phyloP scores from a whole-genome alignment of 1,284 basidiomycete genomes.

The Hymenochaete sp. region DNA sequence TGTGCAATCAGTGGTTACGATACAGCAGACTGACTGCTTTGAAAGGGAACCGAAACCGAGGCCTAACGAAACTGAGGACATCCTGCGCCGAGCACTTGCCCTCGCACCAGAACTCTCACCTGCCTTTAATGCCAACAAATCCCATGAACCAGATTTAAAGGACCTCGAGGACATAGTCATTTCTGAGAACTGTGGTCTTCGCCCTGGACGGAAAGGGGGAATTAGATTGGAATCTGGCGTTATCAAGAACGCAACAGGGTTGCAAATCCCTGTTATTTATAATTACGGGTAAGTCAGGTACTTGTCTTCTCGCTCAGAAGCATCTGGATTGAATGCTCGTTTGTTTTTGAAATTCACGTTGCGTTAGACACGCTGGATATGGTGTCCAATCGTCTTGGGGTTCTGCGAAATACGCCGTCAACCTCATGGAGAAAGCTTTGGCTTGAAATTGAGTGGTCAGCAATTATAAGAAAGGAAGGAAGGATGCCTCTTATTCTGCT shows the following conservation, averaged over 20 bases:
- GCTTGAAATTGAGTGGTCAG: background rate
- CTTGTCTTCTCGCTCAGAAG: background rate
- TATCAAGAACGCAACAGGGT: constrained; percentile 20
- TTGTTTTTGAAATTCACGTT: constrained; percentile 17
- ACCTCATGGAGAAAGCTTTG: constrained; percentile 36
- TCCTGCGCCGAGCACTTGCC: constrained; percentile 47
- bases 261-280: constrained; percentile 32
- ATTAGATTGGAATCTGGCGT: constrained; percentile 34
- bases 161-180: constrained; percentile 55
- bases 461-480: background rate
- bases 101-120: constrained; percentile 64
- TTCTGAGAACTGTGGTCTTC: constrained; percentile 56
- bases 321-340: constrained; percentile 17
- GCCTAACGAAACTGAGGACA: constrained; percentile 49
- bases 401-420: constrained; percentile 36
- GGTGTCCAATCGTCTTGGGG: constrained; percentile 43
- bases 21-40: background rate
- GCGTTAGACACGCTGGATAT: constrained; percentile 34
- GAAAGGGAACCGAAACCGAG: constrained; percentile 48
- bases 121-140: constrained; percentile 27
- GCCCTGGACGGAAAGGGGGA: constrained; percentile 40
- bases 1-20: background rate
- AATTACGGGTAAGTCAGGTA: constrained; percentile 37
- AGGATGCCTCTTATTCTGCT: no score
- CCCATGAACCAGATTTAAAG: constrained; percentile 39